Conservation (phyloP, 495 filamentous ascomycete genomes). For the Annulohypoxylon maeteangense region DNA sequence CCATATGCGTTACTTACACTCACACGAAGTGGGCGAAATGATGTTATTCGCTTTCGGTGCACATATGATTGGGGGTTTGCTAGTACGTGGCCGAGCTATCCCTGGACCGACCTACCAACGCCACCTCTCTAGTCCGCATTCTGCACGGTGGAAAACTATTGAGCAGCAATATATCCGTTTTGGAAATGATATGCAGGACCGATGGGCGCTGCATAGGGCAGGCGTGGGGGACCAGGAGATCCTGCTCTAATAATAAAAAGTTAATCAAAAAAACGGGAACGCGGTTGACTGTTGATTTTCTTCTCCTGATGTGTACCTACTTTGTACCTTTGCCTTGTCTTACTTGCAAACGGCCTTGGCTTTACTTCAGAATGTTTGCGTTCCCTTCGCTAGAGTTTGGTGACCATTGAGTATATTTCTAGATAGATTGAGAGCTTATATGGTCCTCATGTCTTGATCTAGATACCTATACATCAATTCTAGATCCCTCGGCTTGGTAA, state of each 20-base stretch:
- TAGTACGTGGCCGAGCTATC: conserved; percentile 8
- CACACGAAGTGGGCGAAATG: conserved; percentile 11
- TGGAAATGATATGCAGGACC: conserved; percentile 24
- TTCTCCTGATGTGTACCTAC: not conserved
- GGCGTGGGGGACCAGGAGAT: conserved; percentile 14
- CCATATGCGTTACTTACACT: not conserved
- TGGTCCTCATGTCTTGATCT: too few relatives aligned
- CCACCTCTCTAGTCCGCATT: not conserved
- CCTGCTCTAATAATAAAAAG: conserved; percentile 28
- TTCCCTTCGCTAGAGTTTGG: not conserved
- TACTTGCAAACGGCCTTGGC: not conserved
- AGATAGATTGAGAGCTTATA: not conserved
- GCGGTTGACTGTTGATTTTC: conserved; percentile 6
- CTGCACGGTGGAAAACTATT: conserved; percentile 11
- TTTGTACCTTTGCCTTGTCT: conserved; percentile 1
- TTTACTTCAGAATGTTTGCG: not conserved
- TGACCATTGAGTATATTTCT: not conserved
- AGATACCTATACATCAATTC: too few relatives aligned
- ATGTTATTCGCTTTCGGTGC: not conserved
- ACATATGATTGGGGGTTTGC: not conserved
- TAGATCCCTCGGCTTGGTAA: not conserved
- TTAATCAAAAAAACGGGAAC: conserved; percentile 12
- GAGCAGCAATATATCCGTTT: conserved; percentile 28
- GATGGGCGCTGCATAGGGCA: conserved; percentile 16
- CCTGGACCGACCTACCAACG: not conserved